These are phyloP conservation scores for Urochloa ruziziensis DNA, from an alignment of 176 grass and related monocot genomes.

Conservation along the genomic window DNA sequence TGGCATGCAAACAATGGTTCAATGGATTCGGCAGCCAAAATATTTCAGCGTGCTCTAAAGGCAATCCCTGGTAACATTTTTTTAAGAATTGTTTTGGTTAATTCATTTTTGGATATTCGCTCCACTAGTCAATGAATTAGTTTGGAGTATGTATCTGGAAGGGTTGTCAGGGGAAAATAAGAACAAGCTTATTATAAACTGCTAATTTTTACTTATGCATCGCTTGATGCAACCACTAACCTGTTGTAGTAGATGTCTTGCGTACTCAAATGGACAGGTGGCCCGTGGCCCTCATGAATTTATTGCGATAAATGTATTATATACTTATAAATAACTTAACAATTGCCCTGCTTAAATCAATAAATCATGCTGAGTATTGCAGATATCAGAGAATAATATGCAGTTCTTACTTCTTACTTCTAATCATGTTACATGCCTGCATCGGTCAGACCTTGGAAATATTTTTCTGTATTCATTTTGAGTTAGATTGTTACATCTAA, in stretches of 20 bases:
- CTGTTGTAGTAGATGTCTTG: background rate
- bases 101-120: background rate
- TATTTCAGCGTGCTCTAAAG: constrained; percentile 95
- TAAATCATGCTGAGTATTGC: constrained; percentile 16
- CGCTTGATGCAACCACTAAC: background rate
- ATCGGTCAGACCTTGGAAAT: background rate
- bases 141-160: constrained; percentile 6
- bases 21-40: constrained; percentile 79
- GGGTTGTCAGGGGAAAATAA: background rate
- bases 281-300: background rate
- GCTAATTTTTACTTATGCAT: background rate
- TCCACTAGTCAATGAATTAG: constrained; percentile 1
- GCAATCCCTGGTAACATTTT: constrained; percentile 85
- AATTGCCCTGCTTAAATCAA: constrained; percentile 2
- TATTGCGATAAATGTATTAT: background rate
- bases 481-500: constrained; percentile 13
- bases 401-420: background rate
- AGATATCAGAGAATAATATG: background rate
- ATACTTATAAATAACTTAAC: background rate
- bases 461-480: constrained; percentile 5
- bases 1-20: constrained; percentile 82
- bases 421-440: constrained; percentile 2
- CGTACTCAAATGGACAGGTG: background rate
- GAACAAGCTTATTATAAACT: background rate
- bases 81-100: constrained; percentile 19